phyloP scores from a whole-genome alignment of 805 yeast genomes.

The Metschnikowia peoriensis region DNA sequence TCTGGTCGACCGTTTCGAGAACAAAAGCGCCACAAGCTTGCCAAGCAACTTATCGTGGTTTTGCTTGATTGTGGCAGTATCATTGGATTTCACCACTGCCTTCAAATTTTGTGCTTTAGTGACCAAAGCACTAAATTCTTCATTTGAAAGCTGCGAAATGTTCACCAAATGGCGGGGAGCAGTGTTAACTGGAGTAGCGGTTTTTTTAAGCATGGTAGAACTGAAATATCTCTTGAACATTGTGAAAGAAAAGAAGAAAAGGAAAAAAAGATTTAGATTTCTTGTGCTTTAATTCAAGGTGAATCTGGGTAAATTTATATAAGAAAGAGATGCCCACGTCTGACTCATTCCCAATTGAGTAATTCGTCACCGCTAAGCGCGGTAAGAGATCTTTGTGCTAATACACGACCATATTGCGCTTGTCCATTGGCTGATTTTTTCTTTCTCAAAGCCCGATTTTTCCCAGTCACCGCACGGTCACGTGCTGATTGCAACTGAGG shows the following conservation, averaged over 20 bases:
- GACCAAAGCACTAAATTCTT: slow-evolving; percentile 71
- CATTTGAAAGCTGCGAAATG: slow-evolving; percentile 71
- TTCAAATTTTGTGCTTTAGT: slow-evolving; percentile 72
- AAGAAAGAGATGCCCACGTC: neutral
- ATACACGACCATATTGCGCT: slow-evolving; percentile 10
- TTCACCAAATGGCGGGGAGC: slow-evolving; percentile 72
- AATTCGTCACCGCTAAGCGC: slow-evolving; percentile 16
- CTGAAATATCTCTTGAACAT: slow-evolving; percentile 18
- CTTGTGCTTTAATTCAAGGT: neutral
- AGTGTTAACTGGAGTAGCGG: neutral
- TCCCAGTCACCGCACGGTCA: neutral
- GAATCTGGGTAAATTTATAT: neutral
- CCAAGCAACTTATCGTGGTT: slow-evolving; percentile 64
- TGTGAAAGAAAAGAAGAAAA: neutral
- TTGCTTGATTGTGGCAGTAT: slow-evolving; percentile 29
- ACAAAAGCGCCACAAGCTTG: slow-evolving; percentile 76
- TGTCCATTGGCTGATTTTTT: neutral
- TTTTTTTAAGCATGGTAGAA: slow-evolving; percentile 4
- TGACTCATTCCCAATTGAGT: slow-evolving; percentile 20
- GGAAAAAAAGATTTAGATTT: neutral
- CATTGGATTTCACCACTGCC: slow-evolving; percentile 54
- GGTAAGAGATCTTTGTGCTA: slow-evolving; percentile 17
- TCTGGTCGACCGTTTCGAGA: slow-evolving; percentile 91
- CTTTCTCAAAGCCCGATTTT: neutral
- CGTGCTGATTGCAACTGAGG: neutral